Evolutionary conservation across 2,329 filamentous ascomycete species (phyloP), one percentile per base, ranked within the genome.

Genomic region (Cadophora luteo-olivacea): DNA sequence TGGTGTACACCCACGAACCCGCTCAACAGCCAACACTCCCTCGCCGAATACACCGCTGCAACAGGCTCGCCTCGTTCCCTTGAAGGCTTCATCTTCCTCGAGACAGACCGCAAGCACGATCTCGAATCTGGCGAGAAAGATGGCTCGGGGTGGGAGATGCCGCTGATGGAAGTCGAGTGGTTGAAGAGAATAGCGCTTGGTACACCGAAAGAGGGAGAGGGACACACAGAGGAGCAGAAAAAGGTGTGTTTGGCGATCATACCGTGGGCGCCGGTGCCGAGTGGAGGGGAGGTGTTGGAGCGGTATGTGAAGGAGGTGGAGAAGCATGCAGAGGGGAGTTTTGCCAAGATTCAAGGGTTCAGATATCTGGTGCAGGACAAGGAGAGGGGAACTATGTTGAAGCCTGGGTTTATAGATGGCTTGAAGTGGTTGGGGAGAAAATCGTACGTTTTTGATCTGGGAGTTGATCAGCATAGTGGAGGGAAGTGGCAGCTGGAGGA

Each of bases 351-450:
- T 33, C 90, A 89, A 69, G 95, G 94, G 0, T 94, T 97, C 76
- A 83, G 95, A 61, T 97, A 94, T 78, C 81, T 97, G 69, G 80
- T 97, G 61, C 94, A 97, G 81, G 89, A 92, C 78, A 92, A 92
- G 80, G 87, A 88, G 19, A 73, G 81, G 33, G 90, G 91, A 4
- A 87, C 86, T 0, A 90, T 92, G 83, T 75, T 94, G 55, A 79
- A 84, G 58, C 81, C 85, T 12, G 82, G 80, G 8, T 93, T 94
- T 77, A 84, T 93, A 67, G 87, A 89, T 68, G 83, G 86, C 4
- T 77, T 94, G 74, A 88, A 84, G 80, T 86, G 90, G 77, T 81
- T 94, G 57, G 91, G 89, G 4, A 83, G 83, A 64, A 84, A 83
- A 69, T 87, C 87, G 0, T 86, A 90, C 75, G 85, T 87, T 1